phyloP scores from a whole-genome alignment of 2,329 filamentous ascomycete species.

The Sarocladiaceae sp. region DNA sequence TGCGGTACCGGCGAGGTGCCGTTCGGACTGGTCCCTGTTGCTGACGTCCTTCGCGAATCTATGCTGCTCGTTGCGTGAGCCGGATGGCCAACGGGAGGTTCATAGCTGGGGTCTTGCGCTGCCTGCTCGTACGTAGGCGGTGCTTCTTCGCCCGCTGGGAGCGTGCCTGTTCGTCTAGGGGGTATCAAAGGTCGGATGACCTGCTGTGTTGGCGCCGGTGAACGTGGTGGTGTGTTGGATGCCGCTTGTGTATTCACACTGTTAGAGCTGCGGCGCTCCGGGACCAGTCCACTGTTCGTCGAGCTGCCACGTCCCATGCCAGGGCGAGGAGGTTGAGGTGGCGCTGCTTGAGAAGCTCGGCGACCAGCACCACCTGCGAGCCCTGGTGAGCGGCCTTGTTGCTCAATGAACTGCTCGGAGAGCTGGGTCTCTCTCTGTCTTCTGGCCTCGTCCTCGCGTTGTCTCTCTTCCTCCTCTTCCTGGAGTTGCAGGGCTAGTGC shows the following conservation, averaged over 20 bases:
- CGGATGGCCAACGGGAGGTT: slow-evolving; percentile 45
- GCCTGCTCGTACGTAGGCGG: slow-evolving; percentile 55
- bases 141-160: slow-evolving; percentile 36
- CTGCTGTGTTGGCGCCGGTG: slow-evolving; percentile 23
- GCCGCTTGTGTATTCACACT: slow-evolving; percentile 11
- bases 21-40: slow-evolving; percentile 13
- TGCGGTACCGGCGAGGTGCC: slow-evolving; percentile 7
- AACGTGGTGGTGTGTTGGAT: neutral
- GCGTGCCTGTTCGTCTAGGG: slow-evolving; percentile 26
- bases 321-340: too few relatives aligned
- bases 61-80: slow-evolving; percentile 37
- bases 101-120: slow-evolving; percentile 42
- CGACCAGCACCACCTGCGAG: neutral
- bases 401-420: slow-evolving; percentile 65
- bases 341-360: neutral
- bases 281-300: slow-evolving; percentile 10
- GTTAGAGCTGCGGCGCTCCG: slow-evolving; percentile 5
- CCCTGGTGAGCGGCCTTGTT: slow-evolving; percentile 41
- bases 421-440: slow-evolving; percentile 60
- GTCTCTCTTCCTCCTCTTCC: slow-evolving; percentile 82
- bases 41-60: slow-evolving; percentile 15
- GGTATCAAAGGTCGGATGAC: slow-evolving; percentile 20
- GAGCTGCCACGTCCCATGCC: slow-evolving; percentile 1
- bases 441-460: slow-evolving; percentile 58
- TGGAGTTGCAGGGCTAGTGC: slow-evolving; percentile 88